Conservation (phyloP, 371 early-diverging fungal genomes). For the Gilbertella persicaria region DNA sequence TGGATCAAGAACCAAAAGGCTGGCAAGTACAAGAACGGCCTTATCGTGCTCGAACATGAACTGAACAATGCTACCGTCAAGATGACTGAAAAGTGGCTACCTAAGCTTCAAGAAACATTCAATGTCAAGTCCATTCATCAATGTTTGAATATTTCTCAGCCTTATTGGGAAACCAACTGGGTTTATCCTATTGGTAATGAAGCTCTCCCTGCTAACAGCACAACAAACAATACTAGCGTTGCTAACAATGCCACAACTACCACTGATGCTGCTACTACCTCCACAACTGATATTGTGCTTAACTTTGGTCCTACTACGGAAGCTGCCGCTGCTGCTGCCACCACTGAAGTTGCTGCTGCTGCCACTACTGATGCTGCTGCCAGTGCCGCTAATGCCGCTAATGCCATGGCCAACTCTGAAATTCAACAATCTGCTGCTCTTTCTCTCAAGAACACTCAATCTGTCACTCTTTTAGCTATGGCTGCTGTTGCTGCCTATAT, state of each 20-base stretch:
- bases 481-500: slow-evolving; percentile 12
- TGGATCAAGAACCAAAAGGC: slow-evolving; percentile 42
- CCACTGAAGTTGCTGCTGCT: not conserved
- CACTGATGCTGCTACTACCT: not conserved
- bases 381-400: too few relatives aligned
- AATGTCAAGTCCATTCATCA: slow-evolving; percentile 48
- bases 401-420: not conserved
- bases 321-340: slow-evolving; percentile 5
- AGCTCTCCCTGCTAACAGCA: slow-evolving; percentile 1
- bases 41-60: slow-evolving; percentile 52
- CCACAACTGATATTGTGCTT: not conserved
- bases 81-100: slow-evolving; percentile 49
- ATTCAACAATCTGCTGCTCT: slow-evolving; percentile 5
- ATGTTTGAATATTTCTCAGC: slow-evolving; percentile 53
- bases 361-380: not conserved
- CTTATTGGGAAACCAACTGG: slow-evolving; percentile 50
- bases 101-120: slow-evolving; percentile 41
- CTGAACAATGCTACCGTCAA: slow-evolving; percentile 48
- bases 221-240: not conserved
- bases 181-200: slow-evolving; percentile 34
- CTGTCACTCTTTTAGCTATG: slow-evolving; percentile 8
- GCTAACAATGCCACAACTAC: slow-evolving; percentile 2
- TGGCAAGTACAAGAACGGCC: slow-evolving; percentile 35
- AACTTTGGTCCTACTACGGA: slow-evolving; percentile 4
- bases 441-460: not conserved